These are phyloP conservation scores for Mycogone perniciosa DNA, from an alignment of 2,329 filamentous ascomycete species.

Conservation along the genomic window DNA sequence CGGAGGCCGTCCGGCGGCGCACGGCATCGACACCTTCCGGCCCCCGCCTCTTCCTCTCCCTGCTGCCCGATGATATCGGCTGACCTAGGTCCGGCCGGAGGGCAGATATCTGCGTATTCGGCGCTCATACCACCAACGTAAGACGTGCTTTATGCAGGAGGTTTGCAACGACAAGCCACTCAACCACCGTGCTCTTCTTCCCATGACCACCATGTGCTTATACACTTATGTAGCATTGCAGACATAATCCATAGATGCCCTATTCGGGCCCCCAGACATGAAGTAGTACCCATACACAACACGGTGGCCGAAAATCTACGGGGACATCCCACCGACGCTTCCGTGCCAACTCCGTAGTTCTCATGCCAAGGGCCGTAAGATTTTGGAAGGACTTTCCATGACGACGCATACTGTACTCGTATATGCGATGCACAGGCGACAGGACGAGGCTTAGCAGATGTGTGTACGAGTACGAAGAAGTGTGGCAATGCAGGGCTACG, in stretches of 20 bases:
- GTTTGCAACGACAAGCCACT: too few relatives aligned
- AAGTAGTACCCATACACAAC: not conserved
- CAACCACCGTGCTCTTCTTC: too few relatives aligned
- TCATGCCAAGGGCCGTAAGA: too few relatives aligned
- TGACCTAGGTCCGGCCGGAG: not conserved
- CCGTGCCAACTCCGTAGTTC: not conserved
- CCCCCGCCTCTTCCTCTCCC: not conserved
- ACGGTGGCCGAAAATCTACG: not conserved
- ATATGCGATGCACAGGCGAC: not conserved
- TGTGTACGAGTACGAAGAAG: not conserved
- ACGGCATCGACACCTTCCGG: too few relatives aligned
- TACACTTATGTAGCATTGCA: too few relatives aligned
- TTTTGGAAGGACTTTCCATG: too few relatives aligned
- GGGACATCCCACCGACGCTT: not conserved
- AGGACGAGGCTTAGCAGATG: not conserved
- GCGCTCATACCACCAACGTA: too few relatives aligned
- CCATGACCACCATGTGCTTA: too few relatives aligned
- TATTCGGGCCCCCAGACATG: too few relatives aligned
- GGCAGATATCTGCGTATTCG: not conserved
- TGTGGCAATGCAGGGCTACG: not conserved
- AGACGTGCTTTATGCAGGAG: too few relatives aligned
- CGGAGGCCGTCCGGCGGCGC: not conserved
- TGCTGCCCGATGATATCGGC: not conserved
- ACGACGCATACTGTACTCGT: not conserved
- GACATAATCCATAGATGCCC: too few relatives aligned